Percentiles rank a stretch among this genome's conserved stretches.
Evolutionary conservation across 1,284 basidiomycete genomes (phyloP).

Genomic region (Fomitopsis pinicola): DNA sequence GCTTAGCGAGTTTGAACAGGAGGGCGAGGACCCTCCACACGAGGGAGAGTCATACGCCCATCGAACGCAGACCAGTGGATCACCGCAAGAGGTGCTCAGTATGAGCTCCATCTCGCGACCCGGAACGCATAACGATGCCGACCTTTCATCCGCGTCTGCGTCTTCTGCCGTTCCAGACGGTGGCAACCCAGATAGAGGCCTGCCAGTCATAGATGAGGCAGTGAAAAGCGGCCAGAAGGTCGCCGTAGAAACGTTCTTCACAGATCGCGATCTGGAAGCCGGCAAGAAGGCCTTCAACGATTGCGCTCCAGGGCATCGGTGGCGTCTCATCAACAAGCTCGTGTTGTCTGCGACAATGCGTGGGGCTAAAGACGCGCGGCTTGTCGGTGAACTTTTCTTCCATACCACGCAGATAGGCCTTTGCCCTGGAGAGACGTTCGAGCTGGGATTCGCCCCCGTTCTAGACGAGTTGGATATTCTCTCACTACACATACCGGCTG

Average conservation of each 20-base stretch:
- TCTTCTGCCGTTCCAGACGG: too few relatives aligned
- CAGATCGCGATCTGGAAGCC: constrained; percentile 76
- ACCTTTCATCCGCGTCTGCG: too few relatives aligned
- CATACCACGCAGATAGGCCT: constrained; percentile 51
- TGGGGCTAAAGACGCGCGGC: constrained; percentile 78
- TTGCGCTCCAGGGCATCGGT: constrained; percentile 61
- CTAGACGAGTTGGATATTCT: constrained; percentile 82
- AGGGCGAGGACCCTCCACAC: too few relatives aligned
- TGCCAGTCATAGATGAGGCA: constrained; percentile 64
- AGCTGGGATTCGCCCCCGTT: constrained; percentile 57
- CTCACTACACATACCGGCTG: constrained; percentile 84
- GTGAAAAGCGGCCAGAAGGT: constrained; percentile 78
- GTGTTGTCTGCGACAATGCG: constrained; percentile 70
- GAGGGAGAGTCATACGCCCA: too few relatives aligned
- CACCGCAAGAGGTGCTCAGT: too few relatives aligned
- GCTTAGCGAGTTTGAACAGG: too few relatives aligned
- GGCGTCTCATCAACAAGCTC: constrained; percentile 70
- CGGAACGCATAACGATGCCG: too few relatives aligned
- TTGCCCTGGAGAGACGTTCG: constrained; percentile 52
- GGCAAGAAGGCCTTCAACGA: constrained; percentile 75
- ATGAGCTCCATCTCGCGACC: too few relatives aligned
- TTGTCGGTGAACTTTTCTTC: constrained; percentile 69
- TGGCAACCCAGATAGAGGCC: neutral
- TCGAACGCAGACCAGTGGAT: too few relatives aligned
- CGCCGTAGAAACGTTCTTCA: constrained; percentile 76